Evolutionary conservation across 371 early-diverging fungal genomes (phyloP).

Genomic region (Mucor sp.): DNA sequence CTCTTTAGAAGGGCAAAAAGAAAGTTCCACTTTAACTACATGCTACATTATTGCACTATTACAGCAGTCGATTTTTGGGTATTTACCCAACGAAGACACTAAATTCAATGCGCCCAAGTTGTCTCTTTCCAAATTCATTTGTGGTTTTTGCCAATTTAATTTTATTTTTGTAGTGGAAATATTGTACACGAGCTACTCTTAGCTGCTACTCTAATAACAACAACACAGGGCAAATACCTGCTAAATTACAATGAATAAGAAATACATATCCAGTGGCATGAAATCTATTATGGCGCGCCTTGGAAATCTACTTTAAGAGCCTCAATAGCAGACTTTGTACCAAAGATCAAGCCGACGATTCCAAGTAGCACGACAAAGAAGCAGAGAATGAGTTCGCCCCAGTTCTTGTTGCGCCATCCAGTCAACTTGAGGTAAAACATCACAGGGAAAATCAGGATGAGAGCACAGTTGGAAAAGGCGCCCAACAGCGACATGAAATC

Average conservation of each 20-base stretch:
- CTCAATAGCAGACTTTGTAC: constrained; percentile 58
- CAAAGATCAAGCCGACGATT: constrained; percentile 62
- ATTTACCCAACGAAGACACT: no score
- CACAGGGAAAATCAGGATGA: constrained; percentile 74
- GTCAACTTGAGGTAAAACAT: constrained; percentile 65
- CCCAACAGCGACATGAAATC: constrained; percentile 75
- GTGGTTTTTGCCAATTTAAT: no score
- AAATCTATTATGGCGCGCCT: background rate
- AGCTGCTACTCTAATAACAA: background rate
- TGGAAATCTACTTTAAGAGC: constrained; percentile 48
- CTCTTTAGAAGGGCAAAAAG: no score
- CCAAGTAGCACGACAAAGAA: constrained; percentile 57
- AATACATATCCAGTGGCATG: background rate
- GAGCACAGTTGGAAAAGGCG: constrained; percentile 63
- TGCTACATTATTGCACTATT: no score
- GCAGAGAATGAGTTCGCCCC: constrained; percentile 47
- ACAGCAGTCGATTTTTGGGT: no score
- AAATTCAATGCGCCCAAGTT: no score
- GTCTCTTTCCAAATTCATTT: no score
- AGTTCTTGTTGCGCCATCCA: constrained; percentile 47
- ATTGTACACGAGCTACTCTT: background rate
- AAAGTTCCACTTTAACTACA: no score
- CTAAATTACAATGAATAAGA: background rate
- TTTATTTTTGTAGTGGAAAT: no score
- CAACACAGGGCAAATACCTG: background rate